These are phyloP conservation scores for Puccinia polysora DNA, from an alignment of 1,284 basidiomycete genomes.

Conservation along the genomic window DNA sequence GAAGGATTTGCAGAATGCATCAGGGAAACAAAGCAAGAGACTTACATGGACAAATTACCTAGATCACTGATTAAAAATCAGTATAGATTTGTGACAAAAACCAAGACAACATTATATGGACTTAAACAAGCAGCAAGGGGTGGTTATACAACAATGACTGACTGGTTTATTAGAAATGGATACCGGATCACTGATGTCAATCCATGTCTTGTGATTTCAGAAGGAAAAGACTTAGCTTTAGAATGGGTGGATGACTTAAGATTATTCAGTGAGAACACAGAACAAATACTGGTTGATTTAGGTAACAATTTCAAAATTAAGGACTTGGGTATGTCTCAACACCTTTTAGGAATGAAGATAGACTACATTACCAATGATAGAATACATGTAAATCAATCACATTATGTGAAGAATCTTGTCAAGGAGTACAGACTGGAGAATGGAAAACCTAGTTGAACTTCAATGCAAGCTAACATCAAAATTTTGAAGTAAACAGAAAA, in stretches of 20 bases:
- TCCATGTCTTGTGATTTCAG: not conserved
- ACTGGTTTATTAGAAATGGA: too few relatives aligned
- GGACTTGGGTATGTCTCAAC: too few relatives aligned
- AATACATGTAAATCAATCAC: too few relatives aligned
- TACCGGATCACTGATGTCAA: not conserved
- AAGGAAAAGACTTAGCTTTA: not conserved
- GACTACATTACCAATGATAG: too few relatives aligned
- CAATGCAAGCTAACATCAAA: not conserved
- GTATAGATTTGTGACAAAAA: too few relatives aligned
- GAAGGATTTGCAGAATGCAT: too few relatives aligned
- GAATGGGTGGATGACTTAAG: not conserved
- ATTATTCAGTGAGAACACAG: not conserved
- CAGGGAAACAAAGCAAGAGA: too few relatives aligned
- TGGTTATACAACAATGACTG: not conserved
- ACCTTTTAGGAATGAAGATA: too few relatives aligned
- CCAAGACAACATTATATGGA: not conserved
- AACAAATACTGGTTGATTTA: not conserved
- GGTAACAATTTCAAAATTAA: constrained; percentile 4
- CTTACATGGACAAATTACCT: too few relatives aligned
- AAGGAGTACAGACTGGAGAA: too few relatives aligned
- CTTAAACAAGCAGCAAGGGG: not conserved
- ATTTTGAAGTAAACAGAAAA: not conserved
- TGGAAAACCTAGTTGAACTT: not conserved
- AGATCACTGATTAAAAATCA: too few relatives aligned
- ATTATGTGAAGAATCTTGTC: too few relatives aligned